These are phyloP conservation scores for Ammopiptanthus mongolicus DNA, from an alignment of 306 rosid genomes.

Conservation along the genomic window DNA sequence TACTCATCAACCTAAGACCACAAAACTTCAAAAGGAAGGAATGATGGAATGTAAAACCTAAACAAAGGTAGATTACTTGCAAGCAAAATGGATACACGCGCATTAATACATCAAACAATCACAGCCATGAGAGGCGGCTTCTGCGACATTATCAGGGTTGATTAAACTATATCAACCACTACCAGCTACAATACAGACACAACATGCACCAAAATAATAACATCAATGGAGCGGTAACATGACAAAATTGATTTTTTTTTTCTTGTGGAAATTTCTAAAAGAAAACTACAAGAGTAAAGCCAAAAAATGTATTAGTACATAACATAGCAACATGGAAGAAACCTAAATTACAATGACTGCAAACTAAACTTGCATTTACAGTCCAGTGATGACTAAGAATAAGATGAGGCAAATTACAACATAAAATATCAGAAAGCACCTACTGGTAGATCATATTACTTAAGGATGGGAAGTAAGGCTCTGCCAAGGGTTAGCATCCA, in stretches of 20 bases:
- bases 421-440: not conserved
- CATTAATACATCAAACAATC: not conserved
- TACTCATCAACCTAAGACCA: not conserved
- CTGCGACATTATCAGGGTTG: not conserved
- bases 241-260: not conserved
- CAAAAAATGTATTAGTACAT: not conserved
- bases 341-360: not conserved
- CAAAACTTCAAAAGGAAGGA: not conserved
- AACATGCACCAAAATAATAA: not conserved
- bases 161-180: not conserved
- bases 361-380: conserved; percentile 20
- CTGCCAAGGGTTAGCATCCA: conserved; percentile 4
- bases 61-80: not conserved
- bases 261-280: not conserved
- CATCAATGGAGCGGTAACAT: conserved; percentile 14
- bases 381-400: not conserved
- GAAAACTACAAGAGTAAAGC: conserved; percentile 12
- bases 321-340: conserved; percentile 2
- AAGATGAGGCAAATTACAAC: not conserved
- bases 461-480: not conserved
- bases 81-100: not conserved
- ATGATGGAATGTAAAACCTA: not conserved
- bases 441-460: conserved; percentile 8
- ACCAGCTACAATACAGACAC: not conserved
- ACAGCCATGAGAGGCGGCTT: not conserved